Base-by-base conservation (phyloP, 2,329 filamentous ascomycete genomes). In the Sclerotiophoma versabilis region DNA sequence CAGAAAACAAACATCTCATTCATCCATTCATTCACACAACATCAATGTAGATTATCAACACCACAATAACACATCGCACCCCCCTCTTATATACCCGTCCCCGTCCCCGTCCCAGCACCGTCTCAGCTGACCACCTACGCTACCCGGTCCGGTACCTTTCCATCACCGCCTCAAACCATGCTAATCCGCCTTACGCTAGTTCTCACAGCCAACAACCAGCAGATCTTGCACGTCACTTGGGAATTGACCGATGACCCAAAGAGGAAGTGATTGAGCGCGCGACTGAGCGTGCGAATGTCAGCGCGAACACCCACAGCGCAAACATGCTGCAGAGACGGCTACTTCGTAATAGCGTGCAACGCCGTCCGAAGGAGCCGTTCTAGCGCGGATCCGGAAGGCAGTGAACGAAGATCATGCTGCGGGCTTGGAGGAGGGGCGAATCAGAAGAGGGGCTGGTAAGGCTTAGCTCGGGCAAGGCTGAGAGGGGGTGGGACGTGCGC, bases 381-480 rank as follows among this genome's bases (percentile, higher is more conserved):
- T 45, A 49, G 44, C 27, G 51, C 33, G 30, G 17, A 49, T 49
- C 50, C 6, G 7, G 50, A 54, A 54, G 50, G 38, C 50, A 49
- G 45, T 45, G 51, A 39, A 23, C 10, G 27, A 4, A 11, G 41
- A 45, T 38, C 19, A 10, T 20, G 5, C 14, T 17, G 11, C 15
- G 17, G 14, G 2, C 23, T 25, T n/a, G 8, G 12, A 8, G 33
- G 2, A 11, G 3, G 15, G 22, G 25, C 51, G 26, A 54, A 39
- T 49, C 33, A 34, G 20, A 10, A 10, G 25, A 12, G 8, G 14
- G 4, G 22, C 5, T 11, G 15, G 14, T 14, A 12, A 15, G 25
- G 44, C 38, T 44, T 34, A 23, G 33, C 27, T 19, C 3, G 14
- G 8, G 33, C n/a, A 20, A 34, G 39, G 39, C 34, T 39, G 27